Base-by-base conservation (phyloP, 1,284 basidiomycete genomes). In the Schizophyllum commune region DNA sequence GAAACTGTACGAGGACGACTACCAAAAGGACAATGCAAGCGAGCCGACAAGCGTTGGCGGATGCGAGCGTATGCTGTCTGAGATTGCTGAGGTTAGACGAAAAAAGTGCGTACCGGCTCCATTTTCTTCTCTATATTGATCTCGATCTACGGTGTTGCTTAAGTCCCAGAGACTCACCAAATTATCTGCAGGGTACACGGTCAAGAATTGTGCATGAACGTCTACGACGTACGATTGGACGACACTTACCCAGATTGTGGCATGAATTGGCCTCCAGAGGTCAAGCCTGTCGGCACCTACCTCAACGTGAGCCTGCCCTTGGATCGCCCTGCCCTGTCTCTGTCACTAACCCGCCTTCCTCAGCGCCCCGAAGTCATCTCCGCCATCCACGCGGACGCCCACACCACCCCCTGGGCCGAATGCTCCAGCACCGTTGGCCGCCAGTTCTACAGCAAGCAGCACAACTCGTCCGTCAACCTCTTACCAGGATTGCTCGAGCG, bases 231-330 rank as follows among this genome's bases (percentile, higher is more conserved):
- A 19, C 88, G 97, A 34, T 76, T 93, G 32, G 85, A 89, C 60
- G 97, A 99, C 71, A 82, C 81, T 13, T 78, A 74, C 55, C 96
- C 96, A n/a, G 88, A 86, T 1, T 99, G 96, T 73, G 96, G 96
- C 1, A 92, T 98, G 93, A 96, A 96, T 73, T 99, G 96, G 96
- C 96, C 96, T 4, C 87, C 89, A 19, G 93, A 94, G 66, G 82
- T 99, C 21, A 73, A 79, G 8, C 85, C 89, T 56, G 81, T 98
- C 51, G 89, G 87, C 54, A 76, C 78, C 3, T 98, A 96, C 71
- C 83, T 99, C 11, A 84, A 82, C 27, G 94, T 95, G 71, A 61
- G 91, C 77, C 11, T 51, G 34, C 47, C 54, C 55, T 19, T 56
- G 21, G 47, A 11, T 61, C 52, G 54, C 33, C 47, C 22, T 17